Evolutionary conservation across 441 rosid species (phyloP).

Genomic region (Jatropha podagrica): DNA sequence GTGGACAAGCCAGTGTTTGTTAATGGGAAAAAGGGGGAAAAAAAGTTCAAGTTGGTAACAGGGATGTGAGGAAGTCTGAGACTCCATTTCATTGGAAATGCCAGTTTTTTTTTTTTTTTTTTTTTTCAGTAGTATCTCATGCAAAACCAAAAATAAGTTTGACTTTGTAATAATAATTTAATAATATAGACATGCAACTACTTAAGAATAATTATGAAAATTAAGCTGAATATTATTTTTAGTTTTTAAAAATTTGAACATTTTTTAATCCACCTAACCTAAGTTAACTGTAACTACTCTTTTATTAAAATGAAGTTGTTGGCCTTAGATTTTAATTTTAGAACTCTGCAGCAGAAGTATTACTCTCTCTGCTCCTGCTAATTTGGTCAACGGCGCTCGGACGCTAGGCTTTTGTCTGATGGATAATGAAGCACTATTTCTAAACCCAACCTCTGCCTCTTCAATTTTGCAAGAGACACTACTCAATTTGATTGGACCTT

Average conservation of each 20-base stretch:
- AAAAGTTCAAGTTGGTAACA: not conserved
- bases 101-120: not conserved
- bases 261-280: not conserved
- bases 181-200: not conserved
- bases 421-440: not conserved
- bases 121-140: not conserved
- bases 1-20: not conserved
- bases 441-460: not conserved
- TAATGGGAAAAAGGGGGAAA: not conserved
- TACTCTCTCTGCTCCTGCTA: not conserved
- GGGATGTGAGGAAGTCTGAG: not conserved
- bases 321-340: not conserved
- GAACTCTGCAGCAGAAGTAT: not conserved
- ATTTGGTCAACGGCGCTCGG: not conserved
- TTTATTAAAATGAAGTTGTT: not conserved
- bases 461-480: constrained; percentile 5
- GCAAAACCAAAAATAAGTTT: not conserved
- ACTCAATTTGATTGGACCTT: not conserved
- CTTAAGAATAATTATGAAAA: not conserved
- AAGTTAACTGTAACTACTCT: not conserved
- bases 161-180: not conserved
- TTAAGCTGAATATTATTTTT: not conserved
- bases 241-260: not conserved
- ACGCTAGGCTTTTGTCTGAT: not conserved
- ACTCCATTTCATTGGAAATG: not conserved